Percentiles rank a stretch among this genome's conserved stretches.
These are phyloP conservation scores for Linnemannia elongata DNA, from an alignment of 192 early-diverging fungal species.

Conservation along the genomic window DNA sequence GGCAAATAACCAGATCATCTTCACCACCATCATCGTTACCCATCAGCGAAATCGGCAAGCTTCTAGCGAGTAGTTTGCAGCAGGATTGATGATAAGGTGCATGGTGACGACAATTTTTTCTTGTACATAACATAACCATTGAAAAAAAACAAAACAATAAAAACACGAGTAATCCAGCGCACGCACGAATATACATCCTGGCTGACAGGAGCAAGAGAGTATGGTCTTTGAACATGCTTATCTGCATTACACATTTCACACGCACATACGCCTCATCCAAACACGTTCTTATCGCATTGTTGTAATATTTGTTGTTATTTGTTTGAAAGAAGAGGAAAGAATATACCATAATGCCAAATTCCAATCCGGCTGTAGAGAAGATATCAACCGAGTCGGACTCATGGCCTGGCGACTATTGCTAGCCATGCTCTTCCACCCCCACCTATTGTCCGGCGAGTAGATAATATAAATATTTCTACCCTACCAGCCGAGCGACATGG, in stretches of 20 bases:
- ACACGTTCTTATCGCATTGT: background rate
- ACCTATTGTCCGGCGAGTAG: slow-evolving; percentile 46
- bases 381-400: slow-evolving; percentile 57
- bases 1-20: background rate
- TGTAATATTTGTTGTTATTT: background rate
- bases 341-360: slow-evolving; percentile 52
- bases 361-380: slow-evolving; percentile 49
- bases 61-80: background rate
- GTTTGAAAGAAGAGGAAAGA: background rate
- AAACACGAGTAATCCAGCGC: background rate
- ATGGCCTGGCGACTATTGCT: slow-evolving; percentile 40
- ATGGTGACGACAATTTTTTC: background rate
- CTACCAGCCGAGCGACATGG: slow-evolving; percentile 59
- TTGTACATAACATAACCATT: background rate
- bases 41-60: background rate
- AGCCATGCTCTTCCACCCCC: slow-evolving; percentile 47
- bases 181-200: background rate
- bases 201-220: background rate
- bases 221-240: background rate
- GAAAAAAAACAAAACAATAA: slow-evolving; percentile 22
- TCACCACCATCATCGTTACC: no score
- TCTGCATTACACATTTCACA: background rate
- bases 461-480: slow-evolving; percentile 1
- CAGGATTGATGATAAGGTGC: background rate
- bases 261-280: background rate